Base-by-base conservation (phyloP, 2,329 filamentous ascomycete genomes). In the Pseudocercospora fijiensis region DNA sequence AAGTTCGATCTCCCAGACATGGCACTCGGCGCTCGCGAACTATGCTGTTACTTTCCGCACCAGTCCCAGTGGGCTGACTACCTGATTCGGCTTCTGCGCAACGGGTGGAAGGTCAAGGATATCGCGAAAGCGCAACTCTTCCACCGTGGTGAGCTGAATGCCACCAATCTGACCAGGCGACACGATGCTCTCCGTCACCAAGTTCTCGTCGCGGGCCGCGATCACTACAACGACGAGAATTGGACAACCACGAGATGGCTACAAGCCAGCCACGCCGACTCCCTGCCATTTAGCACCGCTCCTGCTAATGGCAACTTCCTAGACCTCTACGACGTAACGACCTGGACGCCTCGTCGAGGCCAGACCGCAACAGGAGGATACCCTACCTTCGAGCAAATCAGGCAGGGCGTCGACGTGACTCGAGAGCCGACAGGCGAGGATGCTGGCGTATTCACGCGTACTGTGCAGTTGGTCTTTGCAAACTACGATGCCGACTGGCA, bases 371-470 rank as follows among this genome's bases (percentile, higher is more conserved):
- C 49, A 6, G 22, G 16, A 7, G 9, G 47, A 11, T 11, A 26
- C 11, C 24, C 3, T 24, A 26, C 49, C 7, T 27, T 26, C 5
- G 26, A 53, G 26, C 47, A 37, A 13, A 52, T 61, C n/a, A 10
- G n/a, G 7, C 22, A 61, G 9, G 58, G 58, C 6, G 51, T 61
- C 7, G 58, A 49, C 6, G 20, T 61, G 1, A 22, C 33, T 10
- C 51, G 45, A 4, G 20, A 43, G 2, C 63, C 63, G 2, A 51
- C 27, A 8, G 63, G 60, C 3, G 49, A 62, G 9, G 63, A 65
- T 13, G 22, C 53, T 7, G 63, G 63, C 4, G 5, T 43, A 2
- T 59, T 65, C 22, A 65, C 63, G 0, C 27, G 28, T 13, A 45
- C 56, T 0, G 45, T 65, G 10, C 27, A 49, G 3, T 61, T 49